Conservation (phyloP, 805 yeast species). For the Kluyveromyces aestuarii region DNA sequence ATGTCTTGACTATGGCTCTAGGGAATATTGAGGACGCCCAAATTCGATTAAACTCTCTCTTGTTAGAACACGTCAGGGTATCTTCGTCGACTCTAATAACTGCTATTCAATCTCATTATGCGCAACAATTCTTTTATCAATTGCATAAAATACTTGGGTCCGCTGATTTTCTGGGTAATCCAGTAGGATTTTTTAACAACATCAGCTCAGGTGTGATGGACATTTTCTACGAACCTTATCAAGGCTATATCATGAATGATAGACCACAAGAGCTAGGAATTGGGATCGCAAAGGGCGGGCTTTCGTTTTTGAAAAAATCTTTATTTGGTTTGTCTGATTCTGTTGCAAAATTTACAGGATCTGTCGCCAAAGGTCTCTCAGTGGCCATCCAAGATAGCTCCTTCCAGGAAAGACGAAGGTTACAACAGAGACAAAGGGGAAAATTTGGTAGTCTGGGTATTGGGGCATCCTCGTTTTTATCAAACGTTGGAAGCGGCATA, state of each 20-base stretch:
- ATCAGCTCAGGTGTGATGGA: constrained; percentile 93
- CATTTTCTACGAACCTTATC: constrained; percentile 94
- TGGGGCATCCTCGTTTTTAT: constrained; percentile 85
- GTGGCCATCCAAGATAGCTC: constrained; percentile 80
- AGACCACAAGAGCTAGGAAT: constrained; percentile 94
- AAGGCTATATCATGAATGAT: constrained; percentile 89
- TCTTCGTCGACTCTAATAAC: constrained; percentile 67
- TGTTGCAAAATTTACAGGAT: constrained; percentile 84
- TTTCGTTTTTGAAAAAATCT: constrained; percentile 87
- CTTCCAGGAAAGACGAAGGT: constrained; percentile 74
- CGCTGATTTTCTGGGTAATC: constrained; percentile 94
- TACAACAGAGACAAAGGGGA: constrained; percentile 67
- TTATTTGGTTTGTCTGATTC: constrained; percentile 94
- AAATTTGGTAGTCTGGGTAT: constrained; percentile 75
- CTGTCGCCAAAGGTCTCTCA: constrained; percentile 87
- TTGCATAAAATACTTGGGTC: constrained; percentile 89
- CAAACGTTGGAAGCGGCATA: constrained; percentile 78
- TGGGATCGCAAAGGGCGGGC: constrained; percentile 91
- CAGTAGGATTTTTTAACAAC: constrained; percentile 92
- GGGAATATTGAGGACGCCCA: constrained; percentile 98
- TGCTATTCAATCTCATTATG: constrained; percentile 74
- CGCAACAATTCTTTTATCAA: constrained; percentile 87
- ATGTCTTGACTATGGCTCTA: constrained; percentile 89
- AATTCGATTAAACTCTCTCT: constrained; percentile 73
- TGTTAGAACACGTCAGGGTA: constrained; percentile 82